phyloP scores from a whole-genome alignment of 768 basidiomycete genomes.

The Chalciporus sphaerocephalus region DNA sequence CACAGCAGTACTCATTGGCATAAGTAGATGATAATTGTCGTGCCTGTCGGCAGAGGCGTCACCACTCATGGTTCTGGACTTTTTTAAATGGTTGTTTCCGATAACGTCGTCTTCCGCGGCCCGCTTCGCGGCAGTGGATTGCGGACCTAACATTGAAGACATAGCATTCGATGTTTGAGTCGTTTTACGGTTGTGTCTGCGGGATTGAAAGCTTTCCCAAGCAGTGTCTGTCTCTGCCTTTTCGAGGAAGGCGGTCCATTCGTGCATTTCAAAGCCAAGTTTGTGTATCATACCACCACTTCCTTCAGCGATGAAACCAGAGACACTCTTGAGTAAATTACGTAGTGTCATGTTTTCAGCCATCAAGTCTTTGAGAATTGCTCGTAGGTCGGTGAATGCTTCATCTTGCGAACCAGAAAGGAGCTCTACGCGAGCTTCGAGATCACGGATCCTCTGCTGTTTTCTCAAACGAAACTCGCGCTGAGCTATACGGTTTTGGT shows the following conservation, averaged over 20 bases:
- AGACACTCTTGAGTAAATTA: slow-evolving; percentile 68
- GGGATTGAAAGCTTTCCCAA: slow-evolving; percentile 79
- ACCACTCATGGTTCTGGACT: slow-evolving; percentile 38
- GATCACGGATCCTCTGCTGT: slow-evolving; percentile 89
- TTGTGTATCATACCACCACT: slow-evolving; percentile 71
- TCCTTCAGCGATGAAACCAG: slow-evolving; percentile 84
- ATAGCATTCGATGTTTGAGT: slow-evolving; percentile 27
- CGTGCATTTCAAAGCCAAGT: slow-evolving; percentile 71
- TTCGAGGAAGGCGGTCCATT: slow-evolving; percentile 79
- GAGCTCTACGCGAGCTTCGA: slow-evolving; percentile 93
- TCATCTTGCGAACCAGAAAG: slow-evolving; percentile 91
- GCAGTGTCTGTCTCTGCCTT: slow-evolving; percentile 90
- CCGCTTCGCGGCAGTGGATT: slow-evolving; percentile 18
- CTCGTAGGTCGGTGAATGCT: slow-evolving; percentile 75
- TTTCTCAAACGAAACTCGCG: slow-evolving; percentile 90
- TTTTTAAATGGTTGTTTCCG: slow-evolving; percentile 43
- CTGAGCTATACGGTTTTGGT: slow-evolving; percentile 90
- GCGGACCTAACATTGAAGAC: slow-evolving; percentile 31
- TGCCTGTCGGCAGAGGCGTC: slow-evolving; percentile 41
- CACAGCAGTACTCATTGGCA: slow-evolving; percentile 45
- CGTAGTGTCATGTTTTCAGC: slow-evolving; percentile 84
- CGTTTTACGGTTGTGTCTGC: slow-evolving; percentile 45
- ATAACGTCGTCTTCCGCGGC: slow-evolving; percentile 29
- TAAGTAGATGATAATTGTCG: slow-evolving; percentile 52
- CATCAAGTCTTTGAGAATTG: slow-evolving; percentile 85